Evolutionary conservation across 352 stramenopile species (phyloP).

Genomic region (Phytopythium delawarense): DNA sequence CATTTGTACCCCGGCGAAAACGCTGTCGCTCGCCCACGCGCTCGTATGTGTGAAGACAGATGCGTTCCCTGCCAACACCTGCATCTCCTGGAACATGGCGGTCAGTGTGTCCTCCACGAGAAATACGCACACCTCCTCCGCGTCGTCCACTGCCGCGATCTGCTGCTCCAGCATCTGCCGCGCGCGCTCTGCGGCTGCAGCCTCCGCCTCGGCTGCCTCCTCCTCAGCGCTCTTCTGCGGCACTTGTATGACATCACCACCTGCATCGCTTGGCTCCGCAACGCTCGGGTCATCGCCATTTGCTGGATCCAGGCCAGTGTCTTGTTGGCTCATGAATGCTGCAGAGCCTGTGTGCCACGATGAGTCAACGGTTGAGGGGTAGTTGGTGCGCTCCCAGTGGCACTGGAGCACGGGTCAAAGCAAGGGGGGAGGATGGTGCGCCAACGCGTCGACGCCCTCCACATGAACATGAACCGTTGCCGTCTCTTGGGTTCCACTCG

Average conservation of each 20-base stretch:
- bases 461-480: background rate
- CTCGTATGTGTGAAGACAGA: conserved; percentile 17
- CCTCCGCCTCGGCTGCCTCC: background rate
- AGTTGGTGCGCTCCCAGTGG: background rate
- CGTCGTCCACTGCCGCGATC: conserved; percentile 18
- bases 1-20: conserved; percentile 26
- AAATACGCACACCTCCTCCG: conserved; percentile 29
- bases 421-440: background rate
- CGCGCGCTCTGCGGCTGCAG: background rate
- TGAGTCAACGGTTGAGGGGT: background rate
- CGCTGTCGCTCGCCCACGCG: conserved; percentile 14
- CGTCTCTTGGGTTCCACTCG: background rate
- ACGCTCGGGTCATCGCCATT: background rate
- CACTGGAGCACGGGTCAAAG: background rate
- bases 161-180: conserved; percentile 1
- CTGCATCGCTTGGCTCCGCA: background rate
- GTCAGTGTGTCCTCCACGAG: conserved; percentile 29
- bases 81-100: conserved; percentile 48
- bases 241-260: background rate
- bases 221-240: background rate
- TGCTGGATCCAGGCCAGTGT: background rate
- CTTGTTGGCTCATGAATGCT: background rate
- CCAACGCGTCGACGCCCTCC: background rate
- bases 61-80: conserved; percentile 28
- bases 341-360: background rate